Base-by-base conservation (phyloP, 108 stramenopile genomes). In the Nitzschia palea region DNA sequence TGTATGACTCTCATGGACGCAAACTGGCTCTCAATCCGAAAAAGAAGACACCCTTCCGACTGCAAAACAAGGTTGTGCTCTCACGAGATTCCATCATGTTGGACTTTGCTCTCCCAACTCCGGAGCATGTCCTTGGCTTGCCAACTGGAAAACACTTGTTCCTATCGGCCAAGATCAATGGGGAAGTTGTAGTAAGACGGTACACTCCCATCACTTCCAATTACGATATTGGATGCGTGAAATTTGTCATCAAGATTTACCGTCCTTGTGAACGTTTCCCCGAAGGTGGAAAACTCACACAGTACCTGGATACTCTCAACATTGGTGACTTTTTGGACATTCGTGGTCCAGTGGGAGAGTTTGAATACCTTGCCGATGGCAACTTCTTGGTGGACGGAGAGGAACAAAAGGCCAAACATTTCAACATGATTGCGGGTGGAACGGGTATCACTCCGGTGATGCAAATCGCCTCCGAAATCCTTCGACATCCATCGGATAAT, bases 241-340 rank as follows among this genome's bases (percentile, higher is more conserved):
- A 99, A 74, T 97, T 99, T 73, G 95, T 97, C 62, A 93, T 98
- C 90, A 99, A 99, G 90, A 90, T 89, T 0, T 95, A 93, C 79
- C 79, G 73, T 9, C 95, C 95, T 2, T 79, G 78, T 44, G 83
- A 81, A 51, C 82, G 87, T 53, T 98, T 97, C 83, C 98, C 97
- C 18, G 67, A 85, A 20, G 98, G 97, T 60, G 98, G 98, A 36
- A 97, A 96, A 73, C 86, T 99, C 85, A 91, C 88, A 64, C 97
- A 97, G 70, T 77, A 97, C 67, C 70, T 99, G 14, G 95, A 95
- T 67, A 32, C 78, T 1, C 74, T 99, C 31, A 69, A 89, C 47
- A 78, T 97, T 63, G 97, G 97, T 14, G 91, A 96, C 68, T 86
- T 83, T 62, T 64, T 99, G 31, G 91, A 95, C 61, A 77, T 95